A percentile compares a stretch with the other conserved stretches of the same genome.
Evolutionary conservation across 192 early-diverging fungal genomes (phyloP).

Genomic region (Coemansia sp.): DNA sequence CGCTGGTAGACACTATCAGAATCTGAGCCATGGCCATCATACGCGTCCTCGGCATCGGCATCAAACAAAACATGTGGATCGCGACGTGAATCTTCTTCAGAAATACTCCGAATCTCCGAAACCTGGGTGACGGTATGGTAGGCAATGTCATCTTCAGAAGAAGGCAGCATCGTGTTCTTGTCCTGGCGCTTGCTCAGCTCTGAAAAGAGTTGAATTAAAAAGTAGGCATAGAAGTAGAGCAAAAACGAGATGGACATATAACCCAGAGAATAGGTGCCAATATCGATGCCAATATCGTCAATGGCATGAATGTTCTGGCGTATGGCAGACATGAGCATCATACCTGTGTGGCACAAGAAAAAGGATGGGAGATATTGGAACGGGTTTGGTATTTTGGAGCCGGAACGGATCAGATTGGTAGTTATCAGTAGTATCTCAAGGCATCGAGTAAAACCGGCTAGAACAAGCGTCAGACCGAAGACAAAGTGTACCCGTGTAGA

Average conservation of each 20-base stretch:
- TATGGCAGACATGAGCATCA: constrained; percentile 67
- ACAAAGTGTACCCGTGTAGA: constrained; percentile 63
- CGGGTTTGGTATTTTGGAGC: constrained; percentile 35
- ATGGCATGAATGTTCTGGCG: constrained; percentile 57
- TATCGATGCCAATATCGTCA: constrained; percentile 53
- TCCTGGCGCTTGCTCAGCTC: constrained; percentile 28
- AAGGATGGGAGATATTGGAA: constrained; percentile 55
- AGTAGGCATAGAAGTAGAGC: constrained; percentile 57
- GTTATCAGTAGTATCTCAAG: constrained; percentile 58
- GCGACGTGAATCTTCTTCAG: constrained; percentile 10
- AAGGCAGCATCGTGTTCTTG: constrained; percentile 32
- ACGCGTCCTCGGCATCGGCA: constrained; percentile 20
- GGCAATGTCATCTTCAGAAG: constrained; percentile 23
- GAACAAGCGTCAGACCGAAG: constrained; percentile 63
- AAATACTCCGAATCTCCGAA: not conserved
- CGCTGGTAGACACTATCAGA: not conserved
- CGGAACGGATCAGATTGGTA: constrained; percentile 25
- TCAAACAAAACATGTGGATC: constrained; percentile 42
- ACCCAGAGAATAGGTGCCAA: constrained; percentile 60
- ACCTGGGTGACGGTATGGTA: constrained; percentile 36
- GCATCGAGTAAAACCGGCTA: constrained; percentile 58
- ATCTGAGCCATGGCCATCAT: constrained; percentile 5
- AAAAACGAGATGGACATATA: constrained; percentile 62
- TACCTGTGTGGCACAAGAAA: constrained; percentile 60
- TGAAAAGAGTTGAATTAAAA: constrained; percentile 55